phyloP scores from a whole-genome alignment of 2,329 filamentous ascomycete species.

The Albophoma yamanashiensis region DNA sequence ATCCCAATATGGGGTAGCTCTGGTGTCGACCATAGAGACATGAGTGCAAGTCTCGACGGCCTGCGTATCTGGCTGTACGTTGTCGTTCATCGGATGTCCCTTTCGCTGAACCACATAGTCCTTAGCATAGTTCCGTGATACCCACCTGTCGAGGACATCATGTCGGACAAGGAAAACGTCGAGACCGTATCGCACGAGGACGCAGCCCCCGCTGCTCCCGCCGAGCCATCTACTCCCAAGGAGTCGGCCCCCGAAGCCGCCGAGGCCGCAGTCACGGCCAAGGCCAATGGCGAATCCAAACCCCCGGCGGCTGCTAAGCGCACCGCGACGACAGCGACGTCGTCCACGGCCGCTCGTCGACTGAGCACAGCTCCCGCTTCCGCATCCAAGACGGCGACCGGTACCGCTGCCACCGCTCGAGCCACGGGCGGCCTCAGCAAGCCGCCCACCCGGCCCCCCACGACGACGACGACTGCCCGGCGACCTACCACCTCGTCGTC shows the following conservation, averaged over 20 bases:
- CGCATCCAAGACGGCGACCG: conserved; percentile 7
- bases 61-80: neutral
- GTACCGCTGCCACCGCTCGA: conserved; percentile 1
- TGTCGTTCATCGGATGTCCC: neutral
- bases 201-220: conserved; percentile 15
- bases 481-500: conserved; percentile 22
- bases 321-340: conserved; percentile 19
- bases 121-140: neutral
- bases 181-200: conserved; percentile 34
- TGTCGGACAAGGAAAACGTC: conserved; percentile 37
- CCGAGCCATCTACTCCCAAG: conserved; percentile 15
- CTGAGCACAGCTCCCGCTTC: conserved; percentile 17
- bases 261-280: conserved; percentile 22
- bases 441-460: conserved; percentile 36
- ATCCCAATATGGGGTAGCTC: neutral
- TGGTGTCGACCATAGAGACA: neutral
- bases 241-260: conserved; percentile 19
- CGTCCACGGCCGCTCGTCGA: conserved; percentile 19
- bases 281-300: conserved; percentile 18
- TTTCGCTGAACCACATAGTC: neutral
- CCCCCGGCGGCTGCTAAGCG: conserved; percentile 24
- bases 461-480: conserved; percentile 19
- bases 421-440: conserved; percentile 27
- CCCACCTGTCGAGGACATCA: conserved; percentile 13
- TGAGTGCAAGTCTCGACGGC: neutral